phyloP scores from a whole-genome alignment of 2,329 filamentous ascomycete species.

The Bipolaris sorokiniana region DNA sequence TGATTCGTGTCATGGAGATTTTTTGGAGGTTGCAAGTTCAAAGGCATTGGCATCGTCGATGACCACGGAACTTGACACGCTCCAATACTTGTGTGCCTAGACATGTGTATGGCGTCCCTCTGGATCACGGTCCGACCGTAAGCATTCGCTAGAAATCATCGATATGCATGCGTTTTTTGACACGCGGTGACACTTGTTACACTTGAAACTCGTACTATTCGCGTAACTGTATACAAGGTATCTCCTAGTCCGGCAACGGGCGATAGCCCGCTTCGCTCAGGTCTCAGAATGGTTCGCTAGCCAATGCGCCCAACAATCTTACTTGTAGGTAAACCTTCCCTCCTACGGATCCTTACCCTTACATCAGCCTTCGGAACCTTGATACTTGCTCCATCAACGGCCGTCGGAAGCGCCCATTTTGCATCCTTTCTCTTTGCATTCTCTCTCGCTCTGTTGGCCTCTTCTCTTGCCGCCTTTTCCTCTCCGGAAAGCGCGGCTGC shows the following conservation, averaged over 20 bases:
- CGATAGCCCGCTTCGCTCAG: constrained; percentile 2
- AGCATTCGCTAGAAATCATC: not conserved
- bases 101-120: not conserved
- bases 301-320: constrained; percentile 21
- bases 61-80: not conserved
- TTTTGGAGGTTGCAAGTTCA: not conserved
- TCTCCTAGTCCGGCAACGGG: not conserved
- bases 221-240: not conserved
- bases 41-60: not conserved
- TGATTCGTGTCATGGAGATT: not conserved
- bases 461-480: constrained; percentile 15
- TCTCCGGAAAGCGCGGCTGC: constrained; percentile 30
- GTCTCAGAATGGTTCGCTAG: constrained; percentile 7
- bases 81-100: not conserved
- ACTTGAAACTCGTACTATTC: not conserved
- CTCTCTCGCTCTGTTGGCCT: constrained; percentile 16
- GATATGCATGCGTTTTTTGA: not conserved
- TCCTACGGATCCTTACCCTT: constrained; percentile 59
- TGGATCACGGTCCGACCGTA: not conserved
- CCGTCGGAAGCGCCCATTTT: constrained; percentile 59
- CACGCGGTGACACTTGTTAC: not conserved
- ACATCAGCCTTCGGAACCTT: constrained; percentile 60
- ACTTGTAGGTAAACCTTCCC: constrained; percentile 31
- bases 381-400: constrained; percentile 56
- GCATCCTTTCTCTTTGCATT: constrained; percentile 17